Conservation (phyloP, 345 rosid species). For the Citrus sp. region DNA sequence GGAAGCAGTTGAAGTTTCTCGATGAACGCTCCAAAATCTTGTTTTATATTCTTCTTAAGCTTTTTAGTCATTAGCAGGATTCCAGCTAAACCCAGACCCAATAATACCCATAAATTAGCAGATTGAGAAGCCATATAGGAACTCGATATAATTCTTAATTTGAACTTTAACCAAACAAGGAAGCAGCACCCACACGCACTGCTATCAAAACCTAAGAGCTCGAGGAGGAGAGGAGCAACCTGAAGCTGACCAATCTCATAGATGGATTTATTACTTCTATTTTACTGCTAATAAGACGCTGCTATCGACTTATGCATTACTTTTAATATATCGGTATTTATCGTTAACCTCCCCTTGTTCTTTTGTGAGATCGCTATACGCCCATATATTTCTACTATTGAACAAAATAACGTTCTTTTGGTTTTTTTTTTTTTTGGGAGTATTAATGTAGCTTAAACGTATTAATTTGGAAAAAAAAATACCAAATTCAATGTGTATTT, state of each 20-base stretch:
- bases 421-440: no score
- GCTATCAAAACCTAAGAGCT: constrained; percentile 7
- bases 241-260: no score
- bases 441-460: no score
- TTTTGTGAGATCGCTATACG: not conserved
- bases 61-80: constrained; percentile 54
- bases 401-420: no score
- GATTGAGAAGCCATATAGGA: constrained; percentile 54
- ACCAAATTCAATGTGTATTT: no score
- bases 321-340: no score
- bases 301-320: not conserved
- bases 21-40: constrained; percentile 92
- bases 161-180: no score
- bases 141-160: not conserved
- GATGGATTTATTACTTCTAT: not conserved
- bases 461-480: no score
- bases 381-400: no score
- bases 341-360: not conserved
- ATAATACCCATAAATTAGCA: constrained; percentile 78
- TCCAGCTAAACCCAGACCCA: constrained; percentile 87
- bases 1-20: constrained; percentile 77
- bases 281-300: not conserved
- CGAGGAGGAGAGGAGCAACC: not conserved
- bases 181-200: not conserved
- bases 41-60: constrained; percentile 60